phyloP scores from a whole-genome alignment of 2,329 filamentous ascomycete species.

The Colletotrichum nymphaeae region DNA sequence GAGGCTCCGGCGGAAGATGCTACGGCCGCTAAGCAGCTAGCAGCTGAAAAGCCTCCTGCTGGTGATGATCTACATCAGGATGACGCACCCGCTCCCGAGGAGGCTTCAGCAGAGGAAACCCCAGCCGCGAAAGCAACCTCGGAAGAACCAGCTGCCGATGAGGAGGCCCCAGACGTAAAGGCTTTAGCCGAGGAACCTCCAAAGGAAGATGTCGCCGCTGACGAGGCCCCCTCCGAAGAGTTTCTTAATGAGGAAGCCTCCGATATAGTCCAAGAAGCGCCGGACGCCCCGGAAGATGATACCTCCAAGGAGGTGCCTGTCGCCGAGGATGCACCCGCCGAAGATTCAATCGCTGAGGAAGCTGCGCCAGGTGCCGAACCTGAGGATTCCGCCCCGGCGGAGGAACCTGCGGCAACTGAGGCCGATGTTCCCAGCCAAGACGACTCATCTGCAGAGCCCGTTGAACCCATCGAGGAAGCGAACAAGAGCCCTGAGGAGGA shows the following conservation, averaged over 20 bases:
- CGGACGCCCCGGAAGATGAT: neutral
- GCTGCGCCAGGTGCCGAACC: neutral
- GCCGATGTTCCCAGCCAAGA: neutral
- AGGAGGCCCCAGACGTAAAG: neutral
- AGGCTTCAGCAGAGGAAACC: neutral
- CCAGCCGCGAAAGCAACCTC: neutral
- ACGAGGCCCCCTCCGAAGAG: neutral
- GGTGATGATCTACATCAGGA: too few relatives aligned
- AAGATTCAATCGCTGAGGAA: neutral
- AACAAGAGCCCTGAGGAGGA: neutral
- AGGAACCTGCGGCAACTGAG: neutral
- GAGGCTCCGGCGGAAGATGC: neutral
- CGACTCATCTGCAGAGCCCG: neutral
- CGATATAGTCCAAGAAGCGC: neutral
- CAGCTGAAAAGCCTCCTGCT: too few relatives aligned
- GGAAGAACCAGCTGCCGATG: neutral
- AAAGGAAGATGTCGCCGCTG: neutral
- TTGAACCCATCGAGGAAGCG: neutral
- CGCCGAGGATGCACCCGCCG: neutral
- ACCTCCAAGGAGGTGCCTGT: neutral
- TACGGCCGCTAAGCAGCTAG: neutral
- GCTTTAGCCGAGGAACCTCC: neutral
- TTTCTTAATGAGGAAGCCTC: too few relatives aligned
- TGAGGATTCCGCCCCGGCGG: too few relatives aligned
- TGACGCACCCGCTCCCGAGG: too few relatives aligned